Base-by-base conservation (phyloP, 345 rosid genomes). In the Corchorus capsularis region DNA sequence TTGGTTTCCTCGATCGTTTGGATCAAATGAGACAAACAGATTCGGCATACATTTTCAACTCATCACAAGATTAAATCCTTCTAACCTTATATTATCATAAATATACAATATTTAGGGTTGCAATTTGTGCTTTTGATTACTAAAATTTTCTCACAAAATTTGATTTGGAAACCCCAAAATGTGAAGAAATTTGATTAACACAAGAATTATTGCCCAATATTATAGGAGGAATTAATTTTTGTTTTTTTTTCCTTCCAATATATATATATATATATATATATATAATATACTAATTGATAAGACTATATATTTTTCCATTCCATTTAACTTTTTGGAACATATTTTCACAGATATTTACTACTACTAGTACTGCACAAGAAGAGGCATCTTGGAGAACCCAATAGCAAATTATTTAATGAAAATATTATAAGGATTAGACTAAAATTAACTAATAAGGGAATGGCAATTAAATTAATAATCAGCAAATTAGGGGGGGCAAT, bases 1-100 rank as follows among this genome's bases (percentile, higher is more conserved):
- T 84, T 77, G 76, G 79, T 60, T 67, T 52, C 63, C 77, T 76
- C 76, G 6, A 61, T 71, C 70, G 79, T 59, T 80, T 61, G 63
- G 43, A 72, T 74, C 69, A 70, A 77, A 78, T 61, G 67, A 32
- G 72, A 79, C 81, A 80, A 80, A 71, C 16, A 56, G 57, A 9
- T 79, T 79, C 86, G 85, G 82, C 81, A 81, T 27, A 27, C 27
- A 53, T 32, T 56, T 37, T 68, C 56, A 27, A 7, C 71, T 10
- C 5, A 5, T n/a, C 32, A 43, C 4, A 41, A 34, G 8, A 39
- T 39, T 1, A 27, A 0, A 27, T 27, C 27, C 27, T 27, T 27
- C 27, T n/a, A n/a, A n/a, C n/a, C n/a, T n/a, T n/a, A n/a, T n/a
- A n/a, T n/a, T n/a, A n/a, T n/a, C n/a, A n/a, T n/a, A n/a, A 27